Evolutionary conservation across 2,329 filamentous ascomycete species (phyloP), one percentile per base, ranked within the genome.

Genomic region (Trichoderma breve): DNA sequence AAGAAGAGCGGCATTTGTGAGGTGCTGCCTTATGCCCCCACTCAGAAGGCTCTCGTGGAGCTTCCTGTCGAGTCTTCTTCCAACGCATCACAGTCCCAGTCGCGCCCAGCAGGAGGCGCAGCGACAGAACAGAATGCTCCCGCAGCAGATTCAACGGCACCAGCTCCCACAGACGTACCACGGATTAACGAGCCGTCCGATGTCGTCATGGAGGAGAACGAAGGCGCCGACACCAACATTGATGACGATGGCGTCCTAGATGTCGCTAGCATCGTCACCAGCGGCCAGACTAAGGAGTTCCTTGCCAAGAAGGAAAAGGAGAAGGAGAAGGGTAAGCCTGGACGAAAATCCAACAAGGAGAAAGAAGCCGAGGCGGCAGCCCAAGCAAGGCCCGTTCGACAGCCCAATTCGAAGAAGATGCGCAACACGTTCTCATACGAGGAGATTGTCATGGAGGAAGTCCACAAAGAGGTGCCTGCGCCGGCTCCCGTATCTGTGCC

Each of bases 251-350:
- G 93, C 28, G 92, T 95, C 9, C 84, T 96, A 3, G 92, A 96
- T 76, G 92, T 96, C 61, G 93, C 93, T n/a, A 92, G 88, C 75
- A 95, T 96, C 74, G 93, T 96, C 43, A 92, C 92, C 1, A 92
- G 90, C 76, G 93, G 93, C 36, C 92, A 94, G 80, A 93, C 93
- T 76, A 89, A 90, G 76, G 93, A 96, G 77, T 95, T 94, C 76
- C 83, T 96, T 6, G 93, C 92, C 11, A 93, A 93, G 82, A 94
- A 90, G 79, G 92, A 95, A 78, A 95, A 93, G 85, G 90, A 92
- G 73, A 91, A 89, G 80, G 90, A 92, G 73, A 91, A 89, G 80
- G 89, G 87, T 75, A 92, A 91, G 77, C 86, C 86, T 55, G 86
- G 84, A 11, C 76, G 82, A 34, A 83, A 83, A 74, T 75, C 76